A percentile compares a stretch with the other conserved stretches of the same genome.
Conservation (phyloP, 129 eudicot genomes). For the Lactuca sativa region DNA sequence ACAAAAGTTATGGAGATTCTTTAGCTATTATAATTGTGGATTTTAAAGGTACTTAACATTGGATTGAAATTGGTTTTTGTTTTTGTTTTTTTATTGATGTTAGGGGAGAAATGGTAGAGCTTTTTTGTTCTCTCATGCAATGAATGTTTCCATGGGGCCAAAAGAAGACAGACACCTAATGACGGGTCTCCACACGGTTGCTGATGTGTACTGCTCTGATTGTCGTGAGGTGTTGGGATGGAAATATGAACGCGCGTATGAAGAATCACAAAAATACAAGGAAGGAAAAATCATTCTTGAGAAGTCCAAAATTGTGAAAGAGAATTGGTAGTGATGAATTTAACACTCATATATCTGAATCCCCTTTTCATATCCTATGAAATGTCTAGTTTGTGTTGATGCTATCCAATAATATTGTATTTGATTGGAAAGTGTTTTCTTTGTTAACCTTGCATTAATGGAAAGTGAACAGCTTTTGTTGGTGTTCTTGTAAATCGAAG, state of each 20-base stretch:
- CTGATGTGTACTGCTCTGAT: conserved; percentile 69
- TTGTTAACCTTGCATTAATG: conserved; percentile 23
- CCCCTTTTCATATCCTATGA: conserved; percentile 8
- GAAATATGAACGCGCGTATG: conserved; percentile 83
- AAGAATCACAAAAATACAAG: conserved; percentile 75
- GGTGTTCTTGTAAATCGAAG: conserved; percentile 29
- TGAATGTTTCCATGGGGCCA: conserved; percentile 64
- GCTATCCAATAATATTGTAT: conserved; percentile 29
- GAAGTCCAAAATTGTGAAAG: conserved; percentile 79
- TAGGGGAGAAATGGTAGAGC: conserved; percentile 85
- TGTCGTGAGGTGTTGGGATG: conserved; percentile 83
- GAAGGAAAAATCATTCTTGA: conserved; percentile 90
- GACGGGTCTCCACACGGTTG: conserved; percentile 95
- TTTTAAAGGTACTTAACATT: background rate
- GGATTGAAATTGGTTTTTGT: background rate
- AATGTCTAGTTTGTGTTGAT: conserved; percentile 19
- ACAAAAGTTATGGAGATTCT: background rate
- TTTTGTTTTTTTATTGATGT: conserved; percentile 2
- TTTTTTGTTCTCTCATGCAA: conserved; percentile 76
- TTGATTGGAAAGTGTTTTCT: conserved; percentile 20
- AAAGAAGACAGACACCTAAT: conserved; percentile 75
- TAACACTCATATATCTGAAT: conserved; percentile 4
- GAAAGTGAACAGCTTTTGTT: conserved; percentile 24
- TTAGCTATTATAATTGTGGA: background rate
- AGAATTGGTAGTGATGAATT: conserved; percentile 59